phyloP scores from a whole-genome alignment of 495 filamentous ascomycete genomes.

The Schizothecium vesticola region DNA sequence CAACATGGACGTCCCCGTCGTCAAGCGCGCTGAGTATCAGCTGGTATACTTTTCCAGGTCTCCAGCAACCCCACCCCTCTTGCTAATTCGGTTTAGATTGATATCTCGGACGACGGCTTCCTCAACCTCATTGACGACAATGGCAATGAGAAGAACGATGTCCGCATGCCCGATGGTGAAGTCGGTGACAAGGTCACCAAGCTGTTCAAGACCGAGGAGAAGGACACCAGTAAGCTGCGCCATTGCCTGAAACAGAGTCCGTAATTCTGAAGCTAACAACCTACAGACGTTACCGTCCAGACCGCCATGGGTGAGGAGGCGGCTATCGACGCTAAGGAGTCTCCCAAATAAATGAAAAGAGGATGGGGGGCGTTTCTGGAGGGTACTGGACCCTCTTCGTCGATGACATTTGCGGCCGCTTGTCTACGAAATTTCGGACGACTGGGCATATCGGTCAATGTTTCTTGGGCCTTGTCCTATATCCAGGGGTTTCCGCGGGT shows the following conservation, averaged over 20 bases:
- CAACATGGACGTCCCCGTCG: slow-evolving; percentile 99
- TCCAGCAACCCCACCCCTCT: not conserved
- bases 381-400: slow-evolving; percentile 12
- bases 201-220: slow-evolving; percentile 63
- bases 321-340: slow-evolving; percentile 91
- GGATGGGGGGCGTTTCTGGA: slow-evolving; percentile 10
- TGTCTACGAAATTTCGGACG: slow-evolving; percentile 12
- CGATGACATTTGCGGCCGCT: slow-evolving; percentile 14
- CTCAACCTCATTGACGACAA: slow-evolving; percentile 79
- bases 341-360: slow-evolving; percentile 40
- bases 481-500: slow-evolving; percentile 15
- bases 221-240: slow-evolving; percentile 67
- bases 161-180: slow-evolving; percentile 87
- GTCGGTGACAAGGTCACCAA: slow-evolving; percentile 73
- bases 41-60: slow-evolving; percentile 58
- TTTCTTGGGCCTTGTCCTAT: slow-evolving; percentile 24
- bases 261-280: slow-evolving; percentile 19
- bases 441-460: slow-evolving; percentile 21
- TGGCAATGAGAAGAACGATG: slow-evolving; percentile 85
- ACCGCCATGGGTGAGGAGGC: slow-evolving; percentile 94
- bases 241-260: not conserved
- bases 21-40: slow-evolving; percentile 83
- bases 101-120: slow-evolving; percentile 85
- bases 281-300: slow-evolving; percentile 78
- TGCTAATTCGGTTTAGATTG: slow-evolving; percentile 51